Percentiles rank a stretch among this genome's conserved stretches.
phyloP scores from a whole-genome alignment of 169 alveolate genomes.

The Plasmodium cynomolgi region DNA sequence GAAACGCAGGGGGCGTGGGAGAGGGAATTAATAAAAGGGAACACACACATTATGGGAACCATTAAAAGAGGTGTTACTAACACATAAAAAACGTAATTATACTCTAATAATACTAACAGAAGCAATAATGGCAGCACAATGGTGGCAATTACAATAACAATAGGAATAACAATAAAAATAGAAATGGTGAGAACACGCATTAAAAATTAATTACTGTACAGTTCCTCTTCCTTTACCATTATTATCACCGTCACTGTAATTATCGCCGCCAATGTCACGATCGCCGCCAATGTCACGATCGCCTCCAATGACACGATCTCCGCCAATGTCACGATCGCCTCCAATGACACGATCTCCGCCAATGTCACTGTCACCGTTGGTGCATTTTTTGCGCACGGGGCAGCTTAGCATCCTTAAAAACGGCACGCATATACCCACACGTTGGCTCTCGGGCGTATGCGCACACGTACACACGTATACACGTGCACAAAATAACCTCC shows the following conservation, averaged over 20 bases:
- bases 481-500: neutral
- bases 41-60: conserved; percentile 3
- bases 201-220: neutral
- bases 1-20: neutral
- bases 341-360: too few species aligned
- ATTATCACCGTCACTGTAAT: neutral
- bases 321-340: too few species aligned
- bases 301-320: too few species aligned
- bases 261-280: neutral
- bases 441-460: neutral
- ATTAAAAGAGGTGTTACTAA: conserved; percentile 17
- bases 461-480: neutral
- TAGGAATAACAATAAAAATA: neutral
- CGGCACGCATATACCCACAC: neutral
- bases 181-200: neutral
- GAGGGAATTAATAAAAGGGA: conserved; percentile 6
- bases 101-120: neutral
- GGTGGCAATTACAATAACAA: neutral
- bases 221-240: neutral
- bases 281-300: neutral
- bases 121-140: neutral
- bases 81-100: neutral
- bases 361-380: neutral
- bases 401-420: neutral
- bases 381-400: neutral